A percentile compares a stretch with the other conserved stretches of the same genome.
Conservation (phyloP, 2,329 filamentous ascomycete species). For the Diaporthe vaccinii region DNA sequence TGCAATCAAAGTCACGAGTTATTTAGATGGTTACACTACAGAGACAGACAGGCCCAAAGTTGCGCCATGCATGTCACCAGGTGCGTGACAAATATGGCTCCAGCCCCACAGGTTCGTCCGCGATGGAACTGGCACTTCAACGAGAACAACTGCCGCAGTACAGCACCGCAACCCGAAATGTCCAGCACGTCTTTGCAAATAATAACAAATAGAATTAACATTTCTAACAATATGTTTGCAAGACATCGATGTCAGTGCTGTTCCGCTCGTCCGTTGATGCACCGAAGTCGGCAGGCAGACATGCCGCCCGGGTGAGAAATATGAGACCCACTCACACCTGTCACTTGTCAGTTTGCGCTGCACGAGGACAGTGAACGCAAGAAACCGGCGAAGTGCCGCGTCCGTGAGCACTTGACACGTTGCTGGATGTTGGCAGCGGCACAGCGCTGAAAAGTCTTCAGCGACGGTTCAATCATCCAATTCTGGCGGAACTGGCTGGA, state of each 20-base stretch:
- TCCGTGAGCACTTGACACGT: constrained; percentile 27
- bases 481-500: not conserved
- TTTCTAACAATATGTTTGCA: not conserved
- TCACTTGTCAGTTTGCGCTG: constrained; percentile 28
- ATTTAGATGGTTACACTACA: not conserved
- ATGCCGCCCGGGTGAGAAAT: constrained; percentile 4
- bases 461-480: not conserved
- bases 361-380: constrained; percentile 11
- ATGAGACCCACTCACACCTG: constrained; percentile 27
- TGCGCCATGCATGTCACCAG: constrained; percentile 5
- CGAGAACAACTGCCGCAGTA: not conserved
- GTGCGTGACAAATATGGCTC: constrained; percentile 8
- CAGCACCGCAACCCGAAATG: not conserved
- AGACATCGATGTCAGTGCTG: not conserved
- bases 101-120: constrained; percentile 18
- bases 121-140: not conserved
- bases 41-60: not conserved
- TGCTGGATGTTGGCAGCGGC: constrained; percentile 13
- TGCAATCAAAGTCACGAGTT: not conserved
- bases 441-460: not conserved
- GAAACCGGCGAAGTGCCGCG: constrained; percentile 9
- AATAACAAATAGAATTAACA: not conserved
- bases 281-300: constrained; percentile 26
- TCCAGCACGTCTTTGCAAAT: not conserved
- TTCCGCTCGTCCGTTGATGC: constrained; percentile 23